Percentiles rank a stretch among this genome's conserved stretches.
Conservation (phyloP, 2,329 filamentous ascomycete species). For the Epichloe aotearoae region DNA sequence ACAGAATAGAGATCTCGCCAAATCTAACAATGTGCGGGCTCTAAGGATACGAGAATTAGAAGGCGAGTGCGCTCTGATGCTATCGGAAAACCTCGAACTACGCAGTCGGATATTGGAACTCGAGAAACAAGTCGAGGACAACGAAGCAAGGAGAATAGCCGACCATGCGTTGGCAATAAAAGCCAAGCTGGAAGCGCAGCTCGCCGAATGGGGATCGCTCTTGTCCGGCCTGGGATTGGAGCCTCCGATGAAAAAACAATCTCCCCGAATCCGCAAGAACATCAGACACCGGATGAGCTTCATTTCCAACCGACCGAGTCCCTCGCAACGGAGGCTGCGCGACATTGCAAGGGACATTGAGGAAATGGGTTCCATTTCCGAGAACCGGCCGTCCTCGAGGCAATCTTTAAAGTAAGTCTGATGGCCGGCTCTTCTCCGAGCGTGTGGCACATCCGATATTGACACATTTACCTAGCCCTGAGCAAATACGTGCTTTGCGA, state of each 20-base stretch:
- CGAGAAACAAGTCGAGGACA: conserved; percentile 52
- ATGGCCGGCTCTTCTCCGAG: conserved; percentile 2
- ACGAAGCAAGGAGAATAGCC: conserved; percentile 43
- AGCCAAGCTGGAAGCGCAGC: conserved; percentile 55
- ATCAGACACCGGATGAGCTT: conserved; percentile 29
- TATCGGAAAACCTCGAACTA: conserved; percentile 68
- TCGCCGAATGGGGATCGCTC: conserved; percentile 55
- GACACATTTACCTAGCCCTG: conserved; percentile 29
- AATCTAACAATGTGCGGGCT: conserved; percentile 64
- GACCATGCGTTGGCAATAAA: conserved; percentile 59
- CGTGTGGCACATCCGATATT: neutral
- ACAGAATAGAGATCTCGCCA: conserved; percentile 74
- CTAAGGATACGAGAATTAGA: conserved; percentile 66
- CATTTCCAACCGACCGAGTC: conserved; percentile 27
- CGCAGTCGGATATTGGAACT: conserved; percentile 57
- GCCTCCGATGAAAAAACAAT: conserved; percentile 38
- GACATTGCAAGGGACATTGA: conserved; percentile 43
- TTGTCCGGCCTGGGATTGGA: conserved; percentile 52
- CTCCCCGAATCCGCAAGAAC: conserved; percentile 26
- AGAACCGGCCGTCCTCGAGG: conserved; percentile 55
- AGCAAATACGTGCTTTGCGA: conserved; percentile 49
- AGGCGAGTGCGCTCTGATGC: conserved; percentile 58
- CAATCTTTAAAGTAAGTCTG: conserved; percentile 50
- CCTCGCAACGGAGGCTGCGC: conserved; percentile 42
- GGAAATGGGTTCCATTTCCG: conserved; percentile 43